Evolutionary conservation across 805 yeast species (phyloP).

Genomic region (Tetrapisispora pingtungensis): DNA sequence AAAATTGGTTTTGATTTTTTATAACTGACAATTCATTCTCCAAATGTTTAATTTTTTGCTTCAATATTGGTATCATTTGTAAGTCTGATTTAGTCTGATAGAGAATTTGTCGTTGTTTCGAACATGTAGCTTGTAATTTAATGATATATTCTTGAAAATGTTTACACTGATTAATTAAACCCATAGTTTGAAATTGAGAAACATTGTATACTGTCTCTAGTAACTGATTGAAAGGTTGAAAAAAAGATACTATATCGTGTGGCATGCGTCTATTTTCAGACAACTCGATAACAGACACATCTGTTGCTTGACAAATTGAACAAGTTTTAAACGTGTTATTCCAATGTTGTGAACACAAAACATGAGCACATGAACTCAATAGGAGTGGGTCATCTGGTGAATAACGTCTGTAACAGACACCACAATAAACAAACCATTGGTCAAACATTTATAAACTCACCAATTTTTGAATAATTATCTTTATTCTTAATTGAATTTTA

Average conservation of each 20-base stretch:
- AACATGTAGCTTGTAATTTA: constrained; percentile 19
- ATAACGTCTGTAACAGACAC: constrained; percentile 24
- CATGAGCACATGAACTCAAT: constrained; percentile 33
- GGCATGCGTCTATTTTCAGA: constrained; percentile 15
- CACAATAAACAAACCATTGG: constrained; percentile 28
- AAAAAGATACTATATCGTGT: constrained; percentile 17
- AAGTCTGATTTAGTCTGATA: constrained; percentile 21
- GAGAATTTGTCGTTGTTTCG: constrained; percentile 20
- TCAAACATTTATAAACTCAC: constrained; percentile 8
- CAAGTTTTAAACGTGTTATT: constrained; percentile 6
- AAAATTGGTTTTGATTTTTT: neutral
- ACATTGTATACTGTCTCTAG: constrained; percentile 22
- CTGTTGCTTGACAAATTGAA: constrained; percentile 14
- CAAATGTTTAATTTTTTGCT: constrained; percentile 7
- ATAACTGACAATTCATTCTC: constrained; percentile 2
- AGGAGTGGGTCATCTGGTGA: constrained; percentile 17
- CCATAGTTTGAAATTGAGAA: constrained; percentile 23
- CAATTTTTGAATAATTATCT: neutral
- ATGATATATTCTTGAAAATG: constrained; percentile 19
- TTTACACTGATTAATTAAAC: constrained; percentile 16
- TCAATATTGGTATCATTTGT: constrained; percentile 17
- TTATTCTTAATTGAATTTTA: no score
- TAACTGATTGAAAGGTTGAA: constrained; percentile 20
- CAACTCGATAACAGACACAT: constrained; percentile 16
- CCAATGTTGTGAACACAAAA: constrained; percentile 28